Base-by-base conservation (phyloP, 192 early-diverging fungal species). In the Entomortierella chlamydospora region DNA sequence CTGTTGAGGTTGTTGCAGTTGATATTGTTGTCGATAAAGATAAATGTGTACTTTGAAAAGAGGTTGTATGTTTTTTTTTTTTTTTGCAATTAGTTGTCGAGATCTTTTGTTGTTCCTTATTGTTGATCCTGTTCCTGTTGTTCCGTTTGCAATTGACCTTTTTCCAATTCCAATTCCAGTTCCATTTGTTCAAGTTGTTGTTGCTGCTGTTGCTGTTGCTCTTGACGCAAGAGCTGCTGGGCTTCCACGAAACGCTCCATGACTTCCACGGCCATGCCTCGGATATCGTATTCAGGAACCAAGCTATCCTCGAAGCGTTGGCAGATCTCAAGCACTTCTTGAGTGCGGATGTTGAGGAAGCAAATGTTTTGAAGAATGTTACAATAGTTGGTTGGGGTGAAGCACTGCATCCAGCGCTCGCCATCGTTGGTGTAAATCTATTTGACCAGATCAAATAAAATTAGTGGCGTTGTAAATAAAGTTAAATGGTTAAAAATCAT, bases 381-480 rank as follows among this genome's bases (percentile, higher is more conserved):
- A 2, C 3, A 1, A 22, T 72, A 72, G 41, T 72, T 64, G 11
- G 39, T 30, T 4, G 42, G 42, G 4, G 61, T 64, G 23, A 72
- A 72, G 25, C n/a, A 25, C 22, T 18, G 15, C 3, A 31, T 10
- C 70, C 70, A 72, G 4, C 45, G 18, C 17, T 33, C 11, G 0
- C 43, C 33, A 2, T 72, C 23, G 51, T 72, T 22, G 1, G 70
- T 72, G 34, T 72, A 72, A 4, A 72, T 30, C 70, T 72, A 18
- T 7, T 15, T 7, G 31, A 68, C 8, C 23, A 33, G 28, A 31
- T n/a, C n/a, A n/a, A n/a, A n/a, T n/a, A n/a, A n/a, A n/a, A 57
- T 29, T 57, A 26, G 6, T 34, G 26, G n/a, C 11, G n/a, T 54
- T 18, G 28, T 34, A 17, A 18, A 45, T 1, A 26, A 28, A 18